phyloP scores from a whole-genome alignment of 2,329 filamentous ascomycete species.

The Sclerotinia borealis region DNA sequence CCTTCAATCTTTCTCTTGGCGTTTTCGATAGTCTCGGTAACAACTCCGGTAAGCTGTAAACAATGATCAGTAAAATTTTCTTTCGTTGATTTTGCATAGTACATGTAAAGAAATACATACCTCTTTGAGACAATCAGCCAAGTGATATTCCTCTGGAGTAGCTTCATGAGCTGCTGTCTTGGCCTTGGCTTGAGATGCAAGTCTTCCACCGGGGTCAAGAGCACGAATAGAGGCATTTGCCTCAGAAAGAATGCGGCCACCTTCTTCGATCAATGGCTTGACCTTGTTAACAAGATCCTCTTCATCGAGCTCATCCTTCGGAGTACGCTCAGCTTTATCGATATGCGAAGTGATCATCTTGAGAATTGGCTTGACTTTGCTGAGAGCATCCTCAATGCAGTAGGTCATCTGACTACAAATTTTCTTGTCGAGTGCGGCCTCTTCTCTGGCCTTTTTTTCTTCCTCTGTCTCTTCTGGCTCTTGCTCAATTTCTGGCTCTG shows the following conservation, averaged over 20 bases:
- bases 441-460: constrained; percentile 49
- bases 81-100: no score
- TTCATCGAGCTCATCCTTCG: constrained; percentile 84
- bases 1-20: constrained; percentile 83
- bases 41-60: constrained; percentile 60
- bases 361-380: constrained; percentile 78
- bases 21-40: constrained; percentile 78
- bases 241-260: constrained; percentile 73
- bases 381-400: constrained; percentile 71
- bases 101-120: constrained; percentile 30
- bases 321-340: constrained; percentile 71
- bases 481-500: constrained; percentile 35
- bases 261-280: constrained; percentile 84
- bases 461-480: constrained; percentile 51
- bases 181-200: constrained; percentile 78
- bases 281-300: constrained; percentile 82
- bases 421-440: constrained; percentile 63
- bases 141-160: constrained; percentile 73
- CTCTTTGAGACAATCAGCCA: constrained; percentile 81
- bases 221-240: constrained; percentile 82
- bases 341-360: constrained; percentile 82
- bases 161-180: constrained; percentile 70
- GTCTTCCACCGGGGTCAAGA: constrained; percentile 82
- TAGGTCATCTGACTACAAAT: constrained; percentile 69
- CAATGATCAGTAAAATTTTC: constrained; percentile 27